A percentile compares a stretch with the other conserved stretches of the same genome.
These are phyloP conservation scores for Aspergillus sclerotioniger DNA, from an alignment of 495 filamentous ascomycete genomes.

Conservation along the genomic window DNA sequence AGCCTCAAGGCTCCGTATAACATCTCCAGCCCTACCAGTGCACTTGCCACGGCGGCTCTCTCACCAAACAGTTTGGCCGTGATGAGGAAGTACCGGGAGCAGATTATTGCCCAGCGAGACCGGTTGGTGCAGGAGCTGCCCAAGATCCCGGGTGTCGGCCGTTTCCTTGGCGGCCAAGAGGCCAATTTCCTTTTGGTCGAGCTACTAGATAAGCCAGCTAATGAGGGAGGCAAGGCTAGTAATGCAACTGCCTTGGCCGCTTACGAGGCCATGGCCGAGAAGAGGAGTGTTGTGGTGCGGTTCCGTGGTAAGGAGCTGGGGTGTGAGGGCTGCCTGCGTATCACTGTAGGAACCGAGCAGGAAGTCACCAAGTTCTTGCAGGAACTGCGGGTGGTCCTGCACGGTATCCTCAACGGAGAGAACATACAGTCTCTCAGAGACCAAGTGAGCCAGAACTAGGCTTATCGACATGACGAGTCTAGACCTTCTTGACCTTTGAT, in stretches of 20 bases:
- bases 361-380: slow-evolving; percentile 78
- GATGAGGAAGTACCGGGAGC: slow-evolving; percentile 65
- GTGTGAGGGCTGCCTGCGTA: slow-evolving; percentile 81
- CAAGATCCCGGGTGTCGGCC: slow-evolving; percentile 71
- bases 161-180: slow-evolving; percentile 74
- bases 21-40: slow-evolving; percentile 79
- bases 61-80: slow-evolving; percentile 59
- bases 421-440: slow-evolving; percentile 27
- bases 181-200: slow-evolving; percentile 90
- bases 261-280: slow-evolving; percentile 84
- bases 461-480: not conserved
- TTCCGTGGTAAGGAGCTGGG: slow-evolving; percentile 91
- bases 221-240: slow-evolving; percentile 63
- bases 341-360: slow-evolving; percentile 87
- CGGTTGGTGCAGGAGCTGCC: slow-evolving; percentile 72
- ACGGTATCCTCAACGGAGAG: slow-evolving; percentile 35
- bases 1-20: slow-evolving; percentile 95
- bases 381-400: slow-evolving; percentile 62
- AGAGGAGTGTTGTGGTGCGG: slow-evolving; percentile 83
- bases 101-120: slow-evolving; percentile 73
- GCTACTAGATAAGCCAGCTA: slow-evolving; percentile 65
- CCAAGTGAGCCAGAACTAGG: slow-evolving; percentile 20
- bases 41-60: slow-evolving; percentile 74
- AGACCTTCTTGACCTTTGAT: not conserved
- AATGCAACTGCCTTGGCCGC: slow-evolving; percentile 73